Evolutionary conservation across 2,329 filamentous ascomycete genomes (phyloP).

Genomic region (Xylaria sp.): DNA sequence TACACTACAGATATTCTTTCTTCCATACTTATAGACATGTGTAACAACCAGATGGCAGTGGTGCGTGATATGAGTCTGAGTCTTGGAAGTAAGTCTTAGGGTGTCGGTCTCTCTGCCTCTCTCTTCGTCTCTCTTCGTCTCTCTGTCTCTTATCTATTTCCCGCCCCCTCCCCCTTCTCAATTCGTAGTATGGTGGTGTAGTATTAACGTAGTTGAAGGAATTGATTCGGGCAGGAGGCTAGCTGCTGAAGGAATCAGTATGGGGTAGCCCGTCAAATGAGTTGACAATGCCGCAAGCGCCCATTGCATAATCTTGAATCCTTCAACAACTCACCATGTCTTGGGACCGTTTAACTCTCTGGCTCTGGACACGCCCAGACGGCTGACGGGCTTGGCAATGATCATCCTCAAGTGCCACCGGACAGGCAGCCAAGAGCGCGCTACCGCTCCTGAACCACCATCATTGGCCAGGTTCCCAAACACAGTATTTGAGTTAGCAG

Average conservation of each 20-base stretch:
- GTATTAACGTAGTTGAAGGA: constrained; percentile 8
- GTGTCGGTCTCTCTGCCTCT: not conserved
- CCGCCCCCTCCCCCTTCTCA: not conserved
- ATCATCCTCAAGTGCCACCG: constrained; percentile 15
- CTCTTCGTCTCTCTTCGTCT: not conserved
- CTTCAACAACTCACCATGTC: constrained; percentile 23
- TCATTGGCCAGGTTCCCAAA: constrained; percentile 15
- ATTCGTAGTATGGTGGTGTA: no score
- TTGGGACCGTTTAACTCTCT: constrained; percentile 21
- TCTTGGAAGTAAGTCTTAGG: no score
- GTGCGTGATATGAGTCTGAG: not conserved
- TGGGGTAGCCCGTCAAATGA: constrained; percentile 24
- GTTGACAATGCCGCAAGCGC: constrained; percentile 23
- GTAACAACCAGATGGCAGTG: no score
- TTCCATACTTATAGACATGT: no score
- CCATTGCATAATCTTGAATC: constrained; percentile 28
- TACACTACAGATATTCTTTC: no score
- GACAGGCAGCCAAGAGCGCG: constrained; percentile 13
- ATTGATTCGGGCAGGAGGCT: constrained; percentile 30
- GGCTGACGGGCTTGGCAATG: constrained; percentile 25
- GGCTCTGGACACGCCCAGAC: not conserved
- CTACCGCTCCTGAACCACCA: not conserved
- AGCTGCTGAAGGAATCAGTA: constrained; percentile 8
- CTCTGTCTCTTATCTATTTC: not conserved
- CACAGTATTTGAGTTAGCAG: constrained; percentile 24